Evolutionary conservation across 179 eudicot species (phyloP), one percentile per base, ranked within the genome.

Genomic region (Carnegiea gigantea): DNA sequence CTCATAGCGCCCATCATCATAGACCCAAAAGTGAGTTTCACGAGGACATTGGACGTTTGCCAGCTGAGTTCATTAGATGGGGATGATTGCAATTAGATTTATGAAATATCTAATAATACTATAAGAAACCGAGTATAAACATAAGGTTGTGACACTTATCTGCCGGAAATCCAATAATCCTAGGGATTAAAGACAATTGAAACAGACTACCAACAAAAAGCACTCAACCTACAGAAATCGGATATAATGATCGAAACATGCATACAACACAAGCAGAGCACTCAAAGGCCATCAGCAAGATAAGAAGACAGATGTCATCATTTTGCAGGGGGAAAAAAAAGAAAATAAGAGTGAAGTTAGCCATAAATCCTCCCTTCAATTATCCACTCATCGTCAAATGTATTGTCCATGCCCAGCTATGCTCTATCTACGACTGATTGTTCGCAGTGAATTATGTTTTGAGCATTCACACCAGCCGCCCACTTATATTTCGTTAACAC

Each of bases 11-110:
- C 98, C 98, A 89, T 95, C 98, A 82, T 92, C 98, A 78, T 95
- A 94, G 68, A 95, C 97, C 98, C 98, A 95, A 81, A 92, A 95
- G 87, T 94, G 98, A 79, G 98, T 94, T 82, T 92, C 98, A 77
- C 98, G 98, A 30, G 98, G 98, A 76, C 99, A 95, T 83, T 97
- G 99, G 60, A 97, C 98, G 43, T 90, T 90, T 9, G 98, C 99
- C 79, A 95, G 86, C 99, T 95, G 93, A 79, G 78, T 48, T 65
- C 43, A 73, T 23, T 21, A 86, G n/a, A 79, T 26, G 57, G 67
- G 23, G 70, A 67, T 71, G 36, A 51, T 51, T 54, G 20, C 49
- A 48, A 18, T 85, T 44, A 85, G 73, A 79, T 38, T 53, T 11
- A 12, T 51, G 14, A 9, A 51, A 12, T 51, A 51, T 11, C 18